Percentiles rank a stretch among this genome's conserved stretches.
These are phyloP conservation scores for Thuidium tamariscinum DNA, from an alignment of 225 moss, liverwort and hornwort species.

Conservation along the genomic window DNA sequence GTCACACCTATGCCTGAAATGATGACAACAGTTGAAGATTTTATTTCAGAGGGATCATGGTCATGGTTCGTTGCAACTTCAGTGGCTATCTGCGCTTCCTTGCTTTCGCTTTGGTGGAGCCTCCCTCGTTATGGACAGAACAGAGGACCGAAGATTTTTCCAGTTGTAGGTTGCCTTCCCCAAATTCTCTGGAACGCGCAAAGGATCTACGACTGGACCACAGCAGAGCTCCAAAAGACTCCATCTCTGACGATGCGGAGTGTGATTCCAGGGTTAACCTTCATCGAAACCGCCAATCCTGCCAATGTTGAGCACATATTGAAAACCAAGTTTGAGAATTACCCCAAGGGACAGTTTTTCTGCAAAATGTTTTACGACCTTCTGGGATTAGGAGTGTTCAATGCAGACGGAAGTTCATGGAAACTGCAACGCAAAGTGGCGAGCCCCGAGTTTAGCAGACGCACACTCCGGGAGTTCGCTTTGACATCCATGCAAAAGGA, in stretches of 20 bases:
- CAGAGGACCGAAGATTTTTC: slow-evolving; percentile 15
- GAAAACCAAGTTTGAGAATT: slow-evolving; percentile 34
- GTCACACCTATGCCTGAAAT: not conserved
- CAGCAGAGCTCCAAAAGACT: not conserved
- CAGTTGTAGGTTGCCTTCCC: slow-evolving; percentile 26
- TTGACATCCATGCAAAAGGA: slow-evolving; percentile 3
- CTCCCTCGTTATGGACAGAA: slow-evolving; percentile 3
- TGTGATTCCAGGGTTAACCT: not conserved
- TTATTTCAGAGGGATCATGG: not conserved
- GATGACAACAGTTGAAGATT: not conserved
- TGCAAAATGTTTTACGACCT: not conserved
- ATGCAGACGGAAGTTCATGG: slow-evolving; percentile 11
- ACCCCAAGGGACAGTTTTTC: not conserved
- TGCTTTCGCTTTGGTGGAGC: slow-evolving; percentile 1
- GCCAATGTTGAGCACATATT: slow-evolving; percentile 53
- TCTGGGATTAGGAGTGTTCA: slow-evolving; percentile 13
- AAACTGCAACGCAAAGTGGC: slow-evolving; percentile 17
- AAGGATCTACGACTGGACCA: slow-evolving; percentile 27
- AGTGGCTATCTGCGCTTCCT: not conserved
- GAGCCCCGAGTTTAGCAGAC: slow-evolving; percentile 5
- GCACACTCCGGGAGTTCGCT: slow-evolving; percentile 2
- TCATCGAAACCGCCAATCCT: slow-evolving; percentile 29
- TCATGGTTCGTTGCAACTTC: not conserved
- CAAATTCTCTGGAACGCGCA: slow-evolving; percentile 5
- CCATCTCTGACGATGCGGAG: slow-evolving; percentile 20